phyloP scores from a whole-genome alignment of 2,329 filamentous ascomycete genomes.

The Aspergillus tamarii region DNA sequence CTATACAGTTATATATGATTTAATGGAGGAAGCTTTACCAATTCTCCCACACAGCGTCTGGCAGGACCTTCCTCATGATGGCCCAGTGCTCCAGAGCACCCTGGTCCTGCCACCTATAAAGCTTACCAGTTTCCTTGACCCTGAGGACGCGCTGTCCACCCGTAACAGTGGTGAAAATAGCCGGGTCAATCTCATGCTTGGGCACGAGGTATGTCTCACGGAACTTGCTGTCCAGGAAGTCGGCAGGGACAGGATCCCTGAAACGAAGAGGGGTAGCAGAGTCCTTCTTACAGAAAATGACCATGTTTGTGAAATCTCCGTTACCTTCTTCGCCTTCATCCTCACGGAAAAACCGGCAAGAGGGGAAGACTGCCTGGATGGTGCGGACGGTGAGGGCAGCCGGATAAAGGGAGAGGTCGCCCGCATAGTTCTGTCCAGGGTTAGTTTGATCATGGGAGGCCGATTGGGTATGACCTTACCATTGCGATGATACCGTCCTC shows the following conservation, averaged over 20 bases:
- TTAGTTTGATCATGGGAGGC: constrained; percentile 10
- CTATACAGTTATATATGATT: background rate
- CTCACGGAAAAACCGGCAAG: constrained; percentile 90
- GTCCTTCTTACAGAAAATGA: constrained; percentile 85
- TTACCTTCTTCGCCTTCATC: constrained; percentile 57
- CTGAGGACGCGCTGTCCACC: constrained; percentile 42
- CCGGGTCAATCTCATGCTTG: constrained; percentile 65
- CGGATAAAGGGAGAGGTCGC: constrained; percentile 76
- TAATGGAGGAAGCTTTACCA: constrained; percentile 59
- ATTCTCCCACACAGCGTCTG: constrained; percentile 78
- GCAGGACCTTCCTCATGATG: constrained; percentile 86
- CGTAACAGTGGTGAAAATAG: constrained; percentile 42
- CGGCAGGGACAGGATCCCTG: constrained; percentile 63
- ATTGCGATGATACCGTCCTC: constrained; percentile 85
- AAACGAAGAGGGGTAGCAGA: constrained; percentile 61
- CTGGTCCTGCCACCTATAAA: constrained; percentile 72
- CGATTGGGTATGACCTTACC: constrained; percentile 53
- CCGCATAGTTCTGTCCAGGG: constrained; percentile 79
- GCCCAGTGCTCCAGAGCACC: constrained; percentile 86
- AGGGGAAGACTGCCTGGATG: constrained; percentile 79
- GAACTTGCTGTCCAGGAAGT: constrained; percentile 73
- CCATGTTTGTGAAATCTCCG: constrained; percentile 89
- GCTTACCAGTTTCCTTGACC: constrained; percentile 62
- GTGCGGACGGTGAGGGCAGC: constrained; percentile 80
- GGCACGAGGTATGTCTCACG: constrained; percentile 73